Evolutionary conservation across 1,284 basidiomycete species (phyloP).

Genomic region (Papiliotrema nemorosa): DNA sequence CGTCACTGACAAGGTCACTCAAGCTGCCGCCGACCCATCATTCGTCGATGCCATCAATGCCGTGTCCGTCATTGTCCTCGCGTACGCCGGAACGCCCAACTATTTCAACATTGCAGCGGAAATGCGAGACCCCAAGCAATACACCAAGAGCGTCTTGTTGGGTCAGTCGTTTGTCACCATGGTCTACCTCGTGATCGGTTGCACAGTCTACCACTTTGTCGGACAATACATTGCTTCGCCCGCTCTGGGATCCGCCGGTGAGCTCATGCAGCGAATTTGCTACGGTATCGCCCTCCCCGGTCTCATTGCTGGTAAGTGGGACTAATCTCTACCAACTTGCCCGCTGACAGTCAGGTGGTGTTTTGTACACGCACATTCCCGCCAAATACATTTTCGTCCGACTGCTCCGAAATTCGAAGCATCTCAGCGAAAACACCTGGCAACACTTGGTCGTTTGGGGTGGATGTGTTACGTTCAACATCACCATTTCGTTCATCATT

Average conservation of each 20-base stretch:
- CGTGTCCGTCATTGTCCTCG: slow-evolving; percentile 40
- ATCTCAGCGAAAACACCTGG: slow-evolving; percentile 59
- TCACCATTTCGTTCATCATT: slow-evolving; percentile 14
- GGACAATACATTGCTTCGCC: slow-evolving; percentile 48
- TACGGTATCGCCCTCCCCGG: slow-evolving; percentile 44
- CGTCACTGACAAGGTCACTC: slow-evolving; percentile 23
- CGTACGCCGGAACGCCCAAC: slow-evolving; percentile 30
- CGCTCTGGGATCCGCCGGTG: slow-evolving; percentile 49
- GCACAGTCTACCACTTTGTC: slow-evolving; percentile 30
- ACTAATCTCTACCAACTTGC: no score
- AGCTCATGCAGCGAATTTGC: slow-evolving; percentile 39
- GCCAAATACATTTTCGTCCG: slow-evolving; percentile 56
- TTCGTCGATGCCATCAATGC: slow-evolving; percentile 45
- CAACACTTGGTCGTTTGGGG: slow-evolving; percentile 60
- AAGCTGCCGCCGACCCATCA: slow-evolving; percentile 21
- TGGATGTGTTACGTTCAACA: slow-evolving; percentile 7
- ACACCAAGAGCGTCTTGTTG: slow-evolving; percentile 20
- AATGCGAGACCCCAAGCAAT: slow-evolving; percentile 41
- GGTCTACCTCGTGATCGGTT: slow-evolving; percentile 19
- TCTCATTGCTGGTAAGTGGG: slow-evolving; percentile 24
- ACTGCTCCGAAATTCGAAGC: slow-evolving; percentile 56
- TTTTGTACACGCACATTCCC: slow-evolving; percentile 35
- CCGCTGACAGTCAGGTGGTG: slow-evolving; percentile 5
- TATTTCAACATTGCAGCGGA: slow-evolving; percentile 47
- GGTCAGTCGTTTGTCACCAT: slow-evolving; percentile 35